Evolutionary conservation across 345 rosid species (phyloP), one percentile per base, ranked within the genome.

Genomic region (Gossypium australe): DNA sequence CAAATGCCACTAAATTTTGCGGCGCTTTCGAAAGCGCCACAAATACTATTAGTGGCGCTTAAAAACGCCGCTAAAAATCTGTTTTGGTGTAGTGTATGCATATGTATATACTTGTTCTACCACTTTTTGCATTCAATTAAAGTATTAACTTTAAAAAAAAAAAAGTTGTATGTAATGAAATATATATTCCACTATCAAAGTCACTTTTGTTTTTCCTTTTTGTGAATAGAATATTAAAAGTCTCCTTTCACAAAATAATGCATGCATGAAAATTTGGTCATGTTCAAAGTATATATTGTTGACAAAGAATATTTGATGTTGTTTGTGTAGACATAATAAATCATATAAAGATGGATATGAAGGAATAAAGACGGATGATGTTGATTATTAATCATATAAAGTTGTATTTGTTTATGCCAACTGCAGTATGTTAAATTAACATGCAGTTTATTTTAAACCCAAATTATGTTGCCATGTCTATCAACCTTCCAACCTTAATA

Each of bases 381-480:
- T 44, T 18, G 29, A 22, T 67, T 3, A 67, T 67, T 38, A 47
- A 66, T 22, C 71, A 45, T 67, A 1, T 45, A 48, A 67, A 25
- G 11, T 34, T 63, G 34, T 63, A 3, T 20, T 67, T 64, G 20
- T 45, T 48, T 49, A 49, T 8, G 52, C 34, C 25, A 68, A 25
- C 49, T 68, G 72, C 43, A 25, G 49, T 68, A 0, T 22, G 55
- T 67, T 67, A 22, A 22, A 45, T 45, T 53, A 66, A 66, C 70
- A 44, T 66, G n/a, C 7, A 34, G 29, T 29, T 66, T 44, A 11
- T 18, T 44, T 66, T 67, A 47, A 38, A 29, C 44, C 57, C 48
- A 59, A 66, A 51, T 34, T 67, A 61, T 78, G 74, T 34, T 68
- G 63, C 77, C 74, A 74, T 74, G 65, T 74, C 73, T 41, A n/a